Evolutionary conservation across 805 yeast genomes (phyloP).

Genomic region (Ogataea methanolica): DNA sequence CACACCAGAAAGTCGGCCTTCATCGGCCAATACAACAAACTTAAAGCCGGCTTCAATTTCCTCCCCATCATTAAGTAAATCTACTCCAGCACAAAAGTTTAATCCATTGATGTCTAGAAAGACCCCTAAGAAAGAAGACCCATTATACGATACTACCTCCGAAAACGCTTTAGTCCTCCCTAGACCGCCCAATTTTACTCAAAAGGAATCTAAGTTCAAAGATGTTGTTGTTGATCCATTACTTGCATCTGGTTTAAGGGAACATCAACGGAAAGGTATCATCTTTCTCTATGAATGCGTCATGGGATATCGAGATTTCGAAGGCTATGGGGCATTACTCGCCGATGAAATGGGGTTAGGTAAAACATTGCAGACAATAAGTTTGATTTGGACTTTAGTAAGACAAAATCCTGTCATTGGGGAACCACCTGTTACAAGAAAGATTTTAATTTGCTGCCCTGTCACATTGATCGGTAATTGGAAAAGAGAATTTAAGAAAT

Average conservation of each 20-base stretch:
- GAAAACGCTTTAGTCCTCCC: slow-evolving; percentile 36
- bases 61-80: neutral
- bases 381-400: slow-evolving; percentile 78
- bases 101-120: slow-evolving; percentile 4
- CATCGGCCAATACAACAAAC: neutral
- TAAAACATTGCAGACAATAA: slow-evolving; percentile 79
- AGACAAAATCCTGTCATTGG: slow-evolving; percentile 53
- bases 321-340: slow-evolving; percentile 66
- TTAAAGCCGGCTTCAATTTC: neutral
- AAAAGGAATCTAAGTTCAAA: slow-evolving; percentile 1
- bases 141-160: slow-evolving; percentile 35
- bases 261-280: slow-evolving; percentile 86
- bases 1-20: neutral
- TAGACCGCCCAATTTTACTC: slow-evolving; percentile 6
- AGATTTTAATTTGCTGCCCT: slow-evolving; percentile 82
- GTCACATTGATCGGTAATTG: slow-evolving; percentile 86
- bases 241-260: slow-evolving; percentile 52
- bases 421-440: slow-evolving; percentile 38
- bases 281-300: slow-evolving; percentile 77
- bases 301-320: slow-evolving; percentile 55
- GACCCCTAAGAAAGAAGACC: slow-evolving; percentile 18
- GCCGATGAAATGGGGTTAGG: slow-evolving; percentile 99
- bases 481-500: slow-evolving; percentile 82
- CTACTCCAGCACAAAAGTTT: neutral
- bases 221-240: slow-evolving; percentile 61